phyloP scores from a whole-genome alignment of 2,329 filamentous ascomycete genomes.

The Rutstroemia sp. region DNA sequence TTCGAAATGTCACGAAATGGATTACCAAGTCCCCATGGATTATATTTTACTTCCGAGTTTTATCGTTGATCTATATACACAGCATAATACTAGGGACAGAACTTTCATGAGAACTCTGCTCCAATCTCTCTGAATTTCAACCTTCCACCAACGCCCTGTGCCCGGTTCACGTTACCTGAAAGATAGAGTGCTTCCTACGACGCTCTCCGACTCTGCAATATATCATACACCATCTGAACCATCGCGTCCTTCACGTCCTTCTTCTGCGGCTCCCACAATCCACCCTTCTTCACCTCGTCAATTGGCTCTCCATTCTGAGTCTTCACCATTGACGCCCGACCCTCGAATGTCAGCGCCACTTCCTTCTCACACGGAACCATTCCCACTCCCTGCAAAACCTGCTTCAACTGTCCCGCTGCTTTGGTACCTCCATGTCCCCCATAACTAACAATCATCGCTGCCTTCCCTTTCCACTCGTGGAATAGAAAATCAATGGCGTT shows the following conservation, averaged over 20 bases:
- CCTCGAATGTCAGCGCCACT: not conserved
- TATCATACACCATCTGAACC: not conserved
- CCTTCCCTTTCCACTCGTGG: constrained; percentile 39
- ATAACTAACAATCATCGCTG: constrained; percentile 38
- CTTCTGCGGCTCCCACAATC: not conserved
- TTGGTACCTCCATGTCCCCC: constrained; percentile 36
- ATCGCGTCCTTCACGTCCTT: not conserved
- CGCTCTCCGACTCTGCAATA: not conserved
- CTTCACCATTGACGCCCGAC: not conserved
- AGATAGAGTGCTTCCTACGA: not conserved
- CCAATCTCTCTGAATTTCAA: no score
- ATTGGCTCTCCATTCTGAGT: not conserved
- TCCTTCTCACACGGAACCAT: not conserved
- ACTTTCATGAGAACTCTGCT: no score
- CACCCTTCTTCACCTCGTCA: not conserved
- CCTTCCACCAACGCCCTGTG: no score
- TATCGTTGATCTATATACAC: no score
- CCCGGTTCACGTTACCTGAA: no score
- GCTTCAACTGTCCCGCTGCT: constrained; percentile 30
- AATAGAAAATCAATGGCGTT: constrained; percentile 42
- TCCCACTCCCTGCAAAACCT: constrained; percentile 27
- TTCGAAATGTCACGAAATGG: no score
- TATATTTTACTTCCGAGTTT: no score
- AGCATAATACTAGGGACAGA: no score
- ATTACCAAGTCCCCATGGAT: no score